A percentile compares a stretch with the other conserved stretches of the same genome.
These are phyloP conservation scores for Gyromitra esculenta DNA, from an alignment of 2,329 filamentous ascomycete genomes.

Conservation along the genomic window DNA sequence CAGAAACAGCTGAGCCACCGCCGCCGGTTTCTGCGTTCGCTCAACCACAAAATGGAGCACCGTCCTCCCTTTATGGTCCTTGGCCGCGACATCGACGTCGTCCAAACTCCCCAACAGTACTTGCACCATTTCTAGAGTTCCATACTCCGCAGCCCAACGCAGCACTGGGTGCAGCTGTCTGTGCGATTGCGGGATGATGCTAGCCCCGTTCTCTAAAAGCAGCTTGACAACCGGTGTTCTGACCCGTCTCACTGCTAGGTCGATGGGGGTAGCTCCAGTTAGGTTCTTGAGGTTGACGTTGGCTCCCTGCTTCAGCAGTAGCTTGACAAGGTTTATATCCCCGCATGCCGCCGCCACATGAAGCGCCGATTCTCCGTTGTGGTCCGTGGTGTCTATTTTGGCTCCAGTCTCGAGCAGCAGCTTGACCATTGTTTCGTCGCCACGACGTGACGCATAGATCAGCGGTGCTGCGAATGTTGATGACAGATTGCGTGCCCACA, in stretches of 20 bases:
- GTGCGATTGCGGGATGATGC: conserved; percentile 22
- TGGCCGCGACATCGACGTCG: conserved; percentile 33
- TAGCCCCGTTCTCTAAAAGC: conserved; percentile 38
- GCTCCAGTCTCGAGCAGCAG: conserved; percentile 27
- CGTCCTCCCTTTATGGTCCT: conserved; percentile 47
- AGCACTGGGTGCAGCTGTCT: conserved; percentile 13
- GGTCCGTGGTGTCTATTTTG: conserved; percentile 11
- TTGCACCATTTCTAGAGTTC: conserved; percentile 35
- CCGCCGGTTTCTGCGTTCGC: conserved; percentile 6
- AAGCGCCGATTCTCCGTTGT: conserved; percentile 46
- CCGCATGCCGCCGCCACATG: conserved; percentile 48
- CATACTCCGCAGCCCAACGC: conserved; percentile 35
- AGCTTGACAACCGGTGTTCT: conserved; percentile 7
- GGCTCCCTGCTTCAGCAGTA: conserved; percentile 44
- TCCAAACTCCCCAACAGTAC: conserved; percentile 29
- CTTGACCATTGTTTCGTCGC: conserved; percentile 1
- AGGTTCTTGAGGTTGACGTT: conserved; percentile 37
- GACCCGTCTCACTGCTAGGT: conserved; percentile 38
- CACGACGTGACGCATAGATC: conserved; percentile 10
- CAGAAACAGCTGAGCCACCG: conserved; percentile 7
- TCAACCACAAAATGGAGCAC: conserved; percentile 47
- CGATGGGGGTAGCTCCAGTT: conserved; percentile 28
- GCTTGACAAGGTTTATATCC: conserved; percentile 46
- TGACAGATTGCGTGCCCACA: conserved; percentile 3
- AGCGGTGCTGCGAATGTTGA: conserved; percentile 2